A percentile compares a stretch with the other conserved stretches of the same genome.
These are phyloP conservation scores for Exserohilum turcica DNA, from an alignment of 2,329 filamentous ascomycete species.

Conservation along the genomic window DNA sequence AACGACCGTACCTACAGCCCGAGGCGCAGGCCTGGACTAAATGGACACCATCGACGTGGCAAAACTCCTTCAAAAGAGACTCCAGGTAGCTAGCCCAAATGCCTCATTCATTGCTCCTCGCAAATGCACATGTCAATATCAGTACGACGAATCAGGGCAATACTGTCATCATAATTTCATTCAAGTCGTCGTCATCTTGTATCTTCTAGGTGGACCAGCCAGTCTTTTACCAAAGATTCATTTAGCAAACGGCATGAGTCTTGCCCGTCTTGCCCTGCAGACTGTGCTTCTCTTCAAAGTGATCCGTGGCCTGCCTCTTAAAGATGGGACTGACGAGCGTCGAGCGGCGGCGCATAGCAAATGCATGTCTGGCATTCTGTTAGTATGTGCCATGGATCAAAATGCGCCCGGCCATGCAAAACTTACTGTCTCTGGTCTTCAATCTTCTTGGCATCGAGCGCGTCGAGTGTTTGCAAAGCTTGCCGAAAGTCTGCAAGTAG, in stretches of 20 bases:
- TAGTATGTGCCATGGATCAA: neutral
- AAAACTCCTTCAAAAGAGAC: neutral
- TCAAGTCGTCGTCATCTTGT: too few relatives aligned
- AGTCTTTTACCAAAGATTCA: too few relatives aligned
- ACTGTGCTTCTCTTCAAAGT: conserved; percentile 83
- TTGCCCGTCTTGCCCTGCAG: conserved; percentile 90
- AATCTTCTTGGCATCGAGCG: conserved; percentile 75
- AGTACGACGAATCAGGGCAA: too few relatives aligned
- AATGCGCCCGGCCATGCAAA: neutral
- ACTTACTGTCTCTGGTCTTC: conserved; percentile 69
- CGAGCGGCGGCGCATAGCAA: conserved; percentile 33
- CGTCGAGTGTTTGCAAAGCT: conserved; percentile 70
- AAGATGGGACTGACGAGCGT: conserved; percentile 34
- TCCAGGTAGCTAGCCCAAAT: too few relatives aligned
- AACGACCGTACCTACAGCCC: neutral
- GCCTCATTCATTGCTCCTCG: too few relatives aligned
- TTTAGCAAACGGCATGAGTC: conserved; percentile 81
- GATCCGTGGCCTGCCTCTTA: conserved; percentile 44
- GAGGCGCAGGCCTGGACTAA: neutral
- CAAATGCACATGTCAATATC: too few relatives aligned
- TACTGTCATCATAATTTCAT: too few relatives aligned
- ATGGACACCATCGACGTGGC: conserved; percentile 10
- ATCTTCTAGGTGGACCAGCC: too few relatives aligned
- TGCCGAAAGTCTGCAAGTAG: conserved; percentile 80
- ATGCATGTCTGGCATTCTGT: conserved; percentile 22